Evolutionary conservation across 2,329 filamentous ascomycete species (phyloP), one percentile per base, ranked within the genome.

Genomic region (Diaporthe eres): DNA sequence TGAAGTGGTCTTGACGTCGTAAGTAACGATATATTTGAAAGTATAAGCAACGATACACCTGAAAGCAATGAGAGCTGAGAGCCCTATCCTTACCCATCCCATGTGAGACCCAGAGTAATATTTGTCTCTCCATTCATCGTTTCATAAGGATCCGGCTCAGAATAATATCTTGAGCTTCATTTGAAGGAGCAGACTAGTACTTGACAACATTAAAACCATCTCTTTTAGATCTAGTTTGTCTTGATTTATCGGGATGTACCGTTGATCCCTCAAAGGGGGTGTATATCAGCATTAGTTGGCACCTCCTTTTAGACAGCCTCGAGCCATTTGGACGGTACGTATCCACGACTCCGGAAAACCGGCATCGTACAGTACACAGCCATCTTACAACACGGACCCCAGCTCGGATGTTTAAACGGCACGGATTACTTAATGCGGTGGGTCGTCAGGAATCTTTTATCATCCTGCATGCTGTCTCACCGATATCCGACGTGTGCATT

Each of bases 401-500:
- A 53, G 47, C 65, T 68, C 47, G 65, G 65, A 68, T 28, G 22
- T 53, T 53, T 68, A 53, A 25, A 68, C 65, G 47, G 47, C 31
- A 68, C 47, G 47, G 65, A 68, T 68, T 68, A 68, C 65, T 68
- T 68, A 68, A 68, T 53, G 49, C 31, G 28, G 65, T 68, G 65
- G 65, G 65, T 68, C 47, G 31, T 39, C 22, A 68, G n/a, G 47
- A 51, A 53, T 39, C 44, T 51, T 68, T 68, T 53, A 53, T 53
- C 47, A 68, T 51, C 47, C 47, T 53, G 65, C 65, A 53, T 34
- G 22, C 28, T 68, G 65, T 68, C 65, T 68, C 65, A 68, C 65
- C 65, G 65, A 68, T 68, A 68, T 39, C 65, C 47, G 65, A 68
- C 47, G 49, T 68, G 65, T 68, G 17, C 65, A 19, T 28, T 53